Evolutionary conservation across 75 land plant genomes (phyloP), one percentile per base, ranked within the genome.

Genomic region (Azolla pinnata): DNA sequence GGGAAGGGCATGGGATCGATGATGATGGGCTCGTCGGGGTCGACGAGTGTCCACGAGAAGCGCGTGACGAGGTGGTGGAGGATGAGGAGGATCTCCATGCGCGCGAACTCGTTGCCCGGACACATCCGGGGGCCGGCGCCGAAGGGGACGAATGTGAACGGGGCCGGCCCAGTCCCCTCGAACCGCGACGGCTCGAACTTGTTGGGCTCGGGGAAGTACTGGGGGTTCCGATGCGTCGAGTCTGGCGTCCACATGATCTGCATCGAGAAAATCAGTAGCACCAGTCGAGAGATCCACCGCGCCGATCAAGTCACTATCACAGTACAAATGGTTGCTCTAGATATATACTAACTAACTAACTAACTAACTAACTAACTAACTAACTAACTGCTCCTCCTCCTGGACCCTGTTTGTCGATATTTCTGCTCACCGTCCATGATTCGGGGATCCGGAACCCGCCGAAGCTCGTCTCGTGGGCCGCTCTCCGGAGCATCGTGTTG

Each of bases 51-150:
- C 78, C 74, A 78, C 23, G 50, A 51, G 53, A 63, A 71, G 33
- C 53, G 57, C 25, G 30, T 61, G 32, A 75, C 72, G 10, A 73
- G 21, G 46, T 75, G 56, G 47, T 81, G 75, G 16, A 81, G 18
- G 18, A 71, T 74, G 0, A 74, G 51, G 17, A 83, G 67, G 31
- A 80, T 77, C 44, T 68, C 72, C 28, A 78, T 57, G 7, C 69
- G 60, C 0, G 77, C 80, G 65, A 58, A 76, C 33, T 75, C 86
- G 29, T 67, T 57, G 19, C 63, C 83, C 19, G 67, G 58, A 33
- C 83, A 77, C 74, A 67, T 73, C n/a, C 80, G 40, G 2, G 80
- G 72, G 0, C 87, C 87, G 2, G 78, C 84, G 35, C 84, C 83
- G 34, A 83, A 79, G 3, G 83, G 83, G 0, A 83, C 58, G 33